Percentiles rank a stretch among this genome's conserved stretches.
phyloP scores from a whole-genome alignment of 768 basidiomycete genomes.

The Kwoniella europaea region DNA sequence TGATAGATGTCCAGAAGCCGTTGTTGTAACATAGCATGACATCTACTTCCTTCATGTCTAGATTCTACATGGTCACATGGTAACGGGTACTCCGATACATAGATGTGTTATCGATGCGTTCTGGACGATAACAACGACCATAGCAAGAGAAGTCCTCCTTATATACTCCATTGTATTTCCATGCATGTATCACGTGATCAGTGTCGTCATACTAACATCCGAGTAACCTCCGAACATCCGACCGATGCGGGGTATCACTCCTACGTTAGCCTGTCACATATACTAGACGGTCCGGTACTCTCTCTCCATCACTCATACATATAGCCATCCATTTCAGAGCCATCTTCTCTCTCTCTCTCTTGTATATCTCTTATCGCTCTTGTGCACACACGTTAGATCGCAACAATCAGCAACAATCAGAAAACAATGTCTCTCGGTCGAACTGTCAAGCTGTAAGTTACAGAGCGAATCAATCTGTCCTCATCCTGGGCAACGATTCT shows the following conservation, averaged over 20 bases:
- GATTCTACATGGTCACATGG: no score
- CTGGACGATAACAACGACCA: neutral
- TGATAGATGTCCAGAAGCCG: neutral
- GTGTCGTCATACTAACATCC: neutral
- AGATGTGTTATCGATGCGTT: no score
- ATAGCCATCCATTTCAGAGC: neutral
- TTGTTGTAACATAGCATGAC: neutral
- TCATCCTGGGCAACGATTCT: neutral
- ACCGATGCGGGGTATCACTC: neutral
- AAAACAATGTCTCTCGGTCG: conserved; percentile 26
- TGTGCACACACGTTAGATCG: neutral
- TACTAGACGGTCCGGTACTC: neutral
- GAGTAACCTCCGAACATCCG: conserved; percentile 1
- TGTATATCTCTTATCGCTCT: neutral
- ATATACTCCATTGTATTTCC: neutral
- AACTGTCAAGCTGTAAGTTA: conserved; percentile 25
- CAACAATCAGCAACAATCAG: neutral
- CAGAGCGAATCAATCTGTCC: neutral
- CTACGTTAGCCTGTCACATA: neutral
- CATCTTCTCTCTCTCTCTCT: neutral
- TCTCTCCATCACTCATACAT: neutral
- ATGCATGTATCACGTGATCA: neutral
- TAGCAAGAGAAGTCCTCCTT: neutral
- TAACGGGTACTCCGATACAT: no score
- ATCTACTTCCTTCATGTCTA: no score